Percentiles rank a stretch among this genome's conserved stretches.
Conservation (phyloP, 2,329 filamentous ascomycete species). For the Colletotrichum incanum region DNA sequence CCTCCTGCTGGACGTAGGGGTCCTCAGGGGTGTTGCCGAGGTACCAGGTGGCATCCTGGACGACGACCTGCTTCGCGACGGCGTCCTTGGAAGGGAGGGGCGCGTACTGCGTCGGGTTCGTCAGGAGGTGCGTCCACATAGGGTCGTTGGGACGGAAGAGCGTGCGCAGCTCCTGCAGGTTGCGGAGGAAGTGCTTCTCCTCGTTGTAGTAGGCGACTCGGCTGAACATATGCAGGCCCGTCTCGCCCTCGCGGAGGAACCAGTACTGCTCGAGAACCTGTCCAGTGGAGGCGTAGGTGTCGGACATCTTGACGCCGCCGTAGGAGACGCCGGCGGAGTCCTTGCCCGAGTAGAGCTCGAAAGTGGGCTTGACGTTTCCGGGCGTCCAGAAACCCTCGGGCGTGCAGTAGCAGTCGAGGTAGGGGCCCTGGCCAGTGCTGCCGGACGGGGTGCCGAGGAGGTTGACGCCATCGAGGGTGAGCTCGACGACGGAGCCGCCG, state of each 20-base stretch:
- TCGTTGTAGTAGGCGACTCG: slow-evolving; percentile 70
- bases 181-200: slow-evolving; percentile 66
- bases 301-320: slow-evolving; percentile 70
- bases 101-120: slow-evolving; percentile 66
- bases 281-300: slow-evolving; percentile 69
- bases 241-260: slow-evolving; percentile 74
- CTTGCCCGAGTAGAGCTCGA: slow-evolving; percentile 65
- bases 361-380: slow-evolving; percentile 63
- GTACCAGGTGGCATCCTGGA: slow-evolving; percentile 75
- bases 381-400: slow-evolving; percentile 71
- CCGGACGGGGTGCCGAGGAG: slow-evolving; percentile 63
- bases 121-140: slow-evolving; percentile 72
- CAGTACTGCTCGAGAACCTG: slow-evolving; percentile 74
- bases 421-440: slow-evolving; percentile 65
- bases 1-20: slow-evolving; percentile 67
- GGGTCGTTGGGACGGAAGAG: slow-evolving; percentile 70
- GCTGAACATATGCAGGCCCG: slow-evolving; percentile 72
- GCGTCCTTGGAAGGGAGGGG: slow-evolving; percentile 65
- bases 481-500: slow-evolving; percentile 54
- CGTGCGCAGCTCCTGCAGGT: slow-evolving; percentile 72
- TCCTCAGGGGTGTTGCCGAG: slow-evolving; percentile 67
- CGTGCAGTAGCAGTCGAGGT: slow-evolving; percentile 74
- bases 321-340: slow-evolving; percentile 66
- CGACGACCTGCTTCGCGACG: slow-evolving; percentile 59
- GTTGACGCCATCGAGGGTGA: slow-evolving; percentile 57